Evolutionary conservation across 306 rosid species (phyloP), one percentile per base, ranked within the genome.

Genomic region (Gleditsia sinensis): DNA sequence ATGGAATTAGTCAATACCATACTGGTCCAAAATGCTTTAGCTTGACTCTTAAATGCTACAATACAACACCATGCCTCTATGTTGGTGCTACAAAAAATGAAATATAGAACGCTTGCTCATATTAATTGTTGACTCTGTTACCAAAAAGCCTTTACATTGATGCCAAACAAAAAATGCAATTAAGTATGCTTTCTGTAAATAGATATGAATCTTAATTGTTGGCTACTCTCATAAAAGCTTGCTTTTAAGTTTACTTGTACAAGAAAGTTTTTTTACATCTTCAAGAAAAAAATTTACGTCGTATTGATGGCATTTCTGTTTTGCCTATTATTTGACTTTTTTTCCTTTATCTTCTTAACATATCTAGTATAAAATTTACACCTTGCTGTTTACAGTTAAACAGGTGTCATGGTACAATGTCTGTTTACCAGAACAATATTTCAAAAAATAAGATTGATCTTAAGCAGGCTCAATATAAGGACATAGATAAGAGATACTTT

Each of bases 381-480:
- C 71, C 77, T 64, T 46, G 20, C 53, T 49, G 43, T 64, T 64
- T 48, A 71, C 86, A 94, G 98, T 76, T 81, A 73, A 85, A 91
- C 88, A 88, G 88, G 88, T 86, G 75, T 72, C 92, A 34, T 5
- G 98, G 98, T 76, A 91, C 96, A 0, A 78, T 88, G 76, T 84
- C 91, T 25, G 98, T 90, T 75, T 87, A 91, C 76, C 82, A 90
- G 50, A 84, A 80, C 82, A 91, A 91, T 76, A 85, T 94, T 84
- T 85, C 92, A 37, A 89, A 83, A 76, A 85, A 88, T 86, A 90
- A 87, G 81, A 69, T 88, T 56, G 97, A 91, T 83, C 94, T 94
- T 71, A 90, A 94, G 76, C 96, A 88, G 80, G 50, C 96, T 25
- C 94, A 88, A 45, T 94, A 89, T 86, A 94, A 90, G 88, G 97